Conservation (phyloP, 2,329 filamentous ascomycete genomes). For the Fusarium coicis region DNA sequence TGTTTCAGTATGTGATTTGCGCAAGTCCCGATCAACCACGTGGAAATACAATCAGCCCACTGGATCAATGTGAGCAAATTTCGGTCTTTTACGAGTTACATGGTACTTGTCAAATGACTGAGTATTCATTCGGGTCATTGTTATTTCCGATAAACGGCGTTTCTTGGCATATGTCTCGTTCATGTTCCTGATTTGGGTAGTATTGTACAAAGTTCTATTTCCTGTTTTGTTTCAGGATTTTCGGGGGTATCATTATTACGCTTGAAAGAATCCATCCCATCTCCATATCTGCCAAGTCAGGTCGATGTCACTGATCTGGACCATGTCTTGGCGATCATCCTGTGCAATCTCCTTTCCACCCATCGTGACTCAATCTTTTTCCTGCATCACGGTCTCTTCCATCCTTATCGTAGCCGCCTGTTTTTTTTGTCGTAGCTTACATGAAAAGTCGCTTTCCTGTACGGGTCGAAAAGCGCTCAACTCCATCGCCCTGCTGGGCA, state of each 20-base stretch:
- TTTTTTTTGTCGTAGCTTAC: constrained; percentile 44
- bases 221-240: constrained; percentile 13
- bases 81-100: not conserved
- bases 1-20: constrained; percentile 13
- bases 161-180: not conserved
- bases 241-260: constrained; percentile 35
- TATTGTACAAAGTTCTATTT: constrained; percentile 18
- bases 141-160: not conserved
- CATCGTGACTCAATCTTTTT: not conserved
- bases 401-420: not conserved
- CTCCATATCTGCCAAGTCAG: not conserved
- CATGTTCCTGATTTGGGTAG: not conserved
- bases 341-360: not conserved
- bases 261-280: constrained; percentile 26
- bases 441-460: constrained; percentile 66
- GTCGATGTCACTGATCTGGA: not conserved
- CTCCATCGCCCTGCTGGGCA: constrained; percentile 67
- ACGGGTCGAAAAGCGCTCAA: constrained; percentile 67
- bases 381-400: not conserved
- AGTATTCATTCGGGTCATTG: not conserved
- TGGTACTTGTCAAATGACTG: not conserved
- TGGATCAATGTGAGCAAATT: not conserved
- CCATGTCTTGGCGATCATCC: constrained; percentile 4
- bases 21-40: constrained; percentile 26
- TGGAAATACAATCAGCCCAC: constrained; percentile 15